These are phyloP conservation scores for Kazachstania kunashirensis DNA, from an alignment of 805 yeast species.

Conservation along the genomic window DNA sequence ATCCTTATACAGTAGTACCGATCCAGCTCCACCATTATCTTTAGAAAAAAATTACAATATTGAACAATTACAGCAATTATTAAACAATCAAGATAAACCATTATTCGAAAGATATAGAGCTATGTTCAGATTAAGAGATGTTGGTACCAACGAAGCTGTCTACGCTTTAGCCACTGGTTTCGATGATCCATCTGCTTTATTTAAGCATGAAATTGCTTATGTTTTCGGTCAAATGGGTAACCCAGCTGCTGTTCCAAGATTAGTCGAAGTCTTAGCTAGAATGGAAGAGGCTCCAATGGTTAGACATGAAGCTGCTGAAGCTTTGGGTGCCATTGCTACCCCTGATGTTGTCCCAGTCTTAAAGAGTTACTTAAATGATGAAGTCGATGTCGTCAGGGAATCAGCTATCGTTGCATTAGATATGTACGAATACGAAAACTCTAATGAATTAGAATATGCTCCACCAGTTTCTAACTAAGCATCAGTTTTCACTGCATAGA, in stretches of 20 bases:
- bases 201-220: slow-evolving; percentile 96
- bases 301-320: slow-evolving; percentile 99
- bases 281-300: slow-evolving; percentile 92
- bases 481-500: too few species aligned
- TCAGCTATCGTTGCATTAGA: slow-evolving; percentile 95
- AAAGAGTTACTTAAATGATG: slow-evolving; percentile 66
- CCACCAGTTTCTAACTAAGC: slow-evolving; percentile 11
- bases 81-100: slow-evolving; percentile 69
- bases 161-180: slow-evolving; percentile 87
- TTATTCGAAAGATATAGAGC: slow-evolving; percentile 94
- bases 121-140: slow-evolving; percentile 93
- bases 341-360: slow-evolving; percentile 90
- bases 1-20: slow-evolving; percentile 78
- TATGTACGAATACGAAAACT: slow-evolving; percentile 93
- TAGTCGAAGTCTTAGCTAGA: slow-evolving; percentile 71
- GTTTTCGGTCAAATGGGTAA: slow-evolving; percentile 95
- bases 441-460: slow-evolving; percentile 69
- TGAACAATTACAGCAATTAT: slow-evolving; percentile 51
- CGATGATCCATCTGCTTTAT: slow-evolving; percentile 81
- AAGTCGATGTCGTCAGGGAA: slow-evolving; percentile 86
- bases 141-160: slow-evolving; percentile 89
- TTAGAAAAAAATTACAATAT: slow-evolving; percentile 49
- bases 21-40: slow-evolving; percentile 98
- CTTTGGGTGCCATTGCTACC: slow-evolving; percentile 92
- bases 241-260: slow-evolving; percentile 83